Evolutionary conservation across 2,329 filamentous ascomycete genomes (phyloP), one percentile per base, ranked within the genome.

Genomic region (Zymoseptoria passerinii): DNA sequence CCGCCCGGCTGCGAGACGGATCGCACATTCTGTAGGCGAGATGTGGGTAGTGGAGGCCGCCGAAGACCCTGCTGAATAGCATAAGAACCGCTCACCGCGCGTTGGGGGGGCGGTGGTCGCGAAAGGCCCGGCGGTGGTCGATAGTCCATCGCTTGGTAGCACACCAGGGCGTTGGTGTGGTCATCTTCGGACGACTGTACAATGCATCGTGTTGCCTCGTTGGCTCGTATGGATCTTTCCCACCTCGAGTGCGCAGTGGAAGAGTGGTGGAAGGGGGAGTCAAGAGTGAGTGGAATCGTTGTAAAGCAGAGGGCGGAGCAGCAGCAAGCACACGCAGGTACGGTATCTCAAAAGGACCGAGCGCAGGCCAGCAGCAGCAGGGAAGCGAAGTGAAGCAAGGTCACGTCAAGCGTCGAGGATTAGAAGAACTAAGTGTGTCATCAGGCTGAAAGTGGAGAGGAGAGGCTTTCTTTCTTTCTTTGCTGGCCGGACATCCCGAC

Each of bases 11-110:
- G 67, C 40, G 68, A 69, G 48, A 63, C 66, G 8, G 68, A 68
- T 18, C 69, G 66, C 50, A 70, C 68, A 55, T 65, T 68, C 63
- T 66, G 70, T 52, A 72, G 66, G 35, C 66, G 66, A 50, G 70
- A 71, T 23, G 23, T 23, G 19, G 70, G 68, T 8, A 66, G 58
- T n/a, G 59, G 61, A 27, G 66, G 63, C 50, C 67, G 63, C 48
- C 57, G 57, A 27, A 63, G 61, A 28, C 53, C 56, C 27, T 61
- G 63, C 29, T 67, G 63, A n/a, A 65, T 52, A 23, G 63, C 60
- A 28, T 66, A 64, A 48, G 65, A 60, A 50, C 65, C 61, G 60
- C 63, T 68, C 53, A 66, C 60, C 19, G 67, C 61, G 29, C 67
- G 67, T 59, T 68, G 66, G 9, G 65, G 66, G 54, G 66, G 63